Evolutionary conservation across 768 basidiomycete genomes (phyloP).

Genomic region (Lactarius deliciosus): DNA sequence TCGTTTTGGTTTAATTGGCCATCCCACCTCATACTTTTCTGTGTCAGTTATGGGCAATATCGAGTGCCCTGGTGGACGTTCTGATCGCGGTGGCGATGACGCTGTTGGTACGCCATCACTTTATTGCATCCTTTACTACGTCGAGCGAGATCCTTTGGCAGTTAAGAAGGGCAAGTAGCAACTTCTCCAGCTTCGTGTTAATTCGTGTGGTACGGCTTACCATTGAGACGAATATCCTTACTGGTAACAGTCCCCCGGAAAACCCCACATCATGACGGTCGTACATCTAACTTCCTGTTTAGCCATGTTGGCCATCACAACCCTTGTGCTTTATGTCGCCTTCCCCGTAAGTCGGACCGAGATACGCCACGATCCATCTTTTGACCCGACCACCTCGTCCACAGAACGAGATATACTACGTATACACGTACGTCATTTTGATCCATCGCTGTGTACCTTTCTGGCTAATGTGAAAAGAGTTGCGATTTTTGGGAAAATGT

Average conservation of each 20-base stretch:
- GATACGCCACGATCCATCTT: background rate
- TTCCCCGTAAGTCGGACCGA: background rate
- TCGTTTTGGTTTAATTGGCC: background rate
- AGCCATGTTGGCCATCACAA: background rate
- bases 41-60: background rate
- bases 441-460: background rate
- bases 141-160: background rate
- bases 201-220: background rate
- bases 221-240: background rate
- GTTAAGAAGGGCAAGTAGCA: background rate
- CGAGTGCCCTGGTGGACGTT: background rate
- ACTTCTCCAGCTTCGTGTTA: background rate
- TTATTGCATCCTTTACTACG: background rate
- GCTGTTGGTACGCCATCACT: background rate
- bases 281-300: background rate
- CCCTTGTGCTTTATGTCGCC: background rate
- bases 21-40: background rate
- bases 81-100: background rate
- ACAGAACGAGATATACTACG: background rate
- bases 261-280: too few species aligned
- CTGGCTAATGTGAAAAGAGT: background rate
- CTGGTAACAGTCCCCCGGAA: background rate
- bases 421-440: background rate
- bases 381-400: background rate
- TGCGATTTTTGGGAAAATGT: background rate